Evolutionary conservation across 805 yeast genomes (phyloP), one percentile per base, ranked within the genome.

Genomic region (Schwanniomyces polymorphus): DNA sequence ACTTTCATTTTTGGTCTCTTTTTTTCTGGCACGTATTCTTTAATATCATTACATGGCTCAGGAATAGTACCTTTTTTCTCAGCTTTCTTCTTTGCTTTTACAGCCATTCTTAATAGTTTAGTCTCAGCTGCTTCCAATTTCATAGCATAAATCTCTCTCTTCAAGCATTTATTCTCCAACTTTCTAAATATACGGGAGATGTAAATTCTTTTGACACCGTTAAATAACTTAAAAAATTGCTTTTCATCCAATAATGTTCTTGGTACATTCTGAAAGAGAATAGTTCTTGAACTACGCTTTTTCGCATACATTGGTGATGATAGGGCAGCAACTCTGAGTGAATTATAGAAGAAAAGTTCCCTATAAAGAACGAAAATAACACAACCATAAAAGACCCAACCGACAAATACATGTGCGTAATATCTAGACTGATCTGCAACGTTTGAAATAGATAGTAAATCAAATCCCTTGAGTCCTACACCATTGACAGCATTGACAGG

Each of bases 221-320:
- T 84, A 59, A 90, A 91, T 47, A 91, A 63, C 60, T 85, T 85
- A 56, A 79, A 74, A 50, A 92, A 81, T 56, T 88, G 90, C 46
- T 77, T 74, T 60, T 86, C 95, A 61, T 82, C 83, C 48, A 89
- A 71, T 58, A 81, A 81, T 48, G 84, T 79, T 47, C 84, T 81
- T 9, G 97, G 94, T 5, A 91, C 92, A 7, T 88, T 80, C 67
- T 88, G 96, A 65, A 91, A 83, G 43, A 92, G 74, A 1, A 92
- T 89, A 1, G 92, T 86, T 63, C 96, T 82, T 10, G 92, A 85
- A 12, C 92, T 79, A 31, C 88, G 65, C 55, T 82, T 83, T 49
- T 78, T 76, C 37, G 95, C 87, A 63, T 89, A 89, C 51, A 82
- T 78, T 16, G 97, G 96, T 8, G 96, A 80, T 1, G 97, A 78